Evolutionary conservation across 2,329 filamentous ascomycete genomes (phyloP).

Genomic region (Penicillium oxalicum): DNA sequence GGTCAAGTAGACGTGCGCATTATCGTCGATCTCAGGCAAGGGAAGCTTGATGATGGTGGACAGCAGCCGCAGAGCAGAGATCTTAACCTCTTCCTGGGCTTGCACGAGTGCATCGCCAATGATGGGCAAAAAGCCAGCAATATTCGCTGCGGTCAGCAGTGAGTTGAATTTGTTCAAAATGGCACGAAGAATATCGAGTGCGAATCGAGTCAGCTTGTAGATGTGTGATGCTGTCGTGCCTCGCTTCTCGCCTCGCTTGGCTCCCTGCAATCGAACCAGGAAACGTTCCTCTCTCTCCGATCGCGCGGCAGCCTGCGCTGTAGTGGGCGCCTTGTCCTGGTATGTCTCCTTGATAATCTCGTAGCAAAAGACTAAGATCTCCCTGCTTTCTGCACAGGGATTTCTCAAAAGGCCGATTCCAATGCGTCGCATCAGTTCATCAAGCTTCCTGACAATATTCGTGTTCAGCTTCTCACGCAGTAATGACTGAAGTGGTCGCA

Average conservation of each 20-base stretch:
- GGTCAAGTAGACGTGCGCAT: constrained; percentile 70
- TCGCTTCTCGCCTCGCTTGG: constrained; percentile 66
- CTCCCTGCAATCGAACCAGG: constrained; percentile 68
- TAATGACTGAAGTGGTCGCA: constrained; percentile 71
- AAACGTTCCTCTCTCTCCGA: constrained; percentile 51
- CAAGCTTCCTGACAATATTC: constrained; percentile 80
- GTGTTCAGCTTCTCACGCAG: constrained; percentile 78
- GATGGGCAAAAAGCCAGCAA: constrained; percentile 80
- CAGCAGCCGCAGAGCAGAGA: constrained; percentile 79
- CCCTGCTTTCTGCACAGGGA: constrained; percentile 66
- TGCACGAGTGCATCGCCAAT: constrained; percentile 80
- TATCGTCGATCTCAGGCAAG: constrained; percentile 61
- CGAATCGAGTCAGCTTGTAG: constrained; percentile 83
- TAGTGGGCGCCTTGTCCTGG: constrained; percentile 50
- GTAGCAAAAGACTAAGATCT: constrained; percentile 90
- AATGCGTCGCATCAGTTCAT: constrained; percentile 78
- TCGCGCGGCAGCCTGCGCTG: constrained; percentile 18
- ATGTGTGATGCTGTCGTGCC: constrained; percentile 70
- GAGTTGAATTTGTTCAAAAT: constrained; percentile 81
- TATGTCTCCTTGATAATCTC: constrained; percentile 88
- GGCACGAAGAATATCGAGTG: constrained; percentile 77
- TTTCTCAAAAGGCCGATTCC: constrained; percentile 79
- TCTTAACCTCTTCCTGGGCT: constrained; percentile 86
- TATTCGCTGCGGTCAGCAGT: constrained; percentile 70
- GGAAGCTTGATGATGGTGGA: constrained; percentile 80